phyloP scores from a whole-genome alignment of 208 protist genomes.

The Leishmania turanica region DNA sequence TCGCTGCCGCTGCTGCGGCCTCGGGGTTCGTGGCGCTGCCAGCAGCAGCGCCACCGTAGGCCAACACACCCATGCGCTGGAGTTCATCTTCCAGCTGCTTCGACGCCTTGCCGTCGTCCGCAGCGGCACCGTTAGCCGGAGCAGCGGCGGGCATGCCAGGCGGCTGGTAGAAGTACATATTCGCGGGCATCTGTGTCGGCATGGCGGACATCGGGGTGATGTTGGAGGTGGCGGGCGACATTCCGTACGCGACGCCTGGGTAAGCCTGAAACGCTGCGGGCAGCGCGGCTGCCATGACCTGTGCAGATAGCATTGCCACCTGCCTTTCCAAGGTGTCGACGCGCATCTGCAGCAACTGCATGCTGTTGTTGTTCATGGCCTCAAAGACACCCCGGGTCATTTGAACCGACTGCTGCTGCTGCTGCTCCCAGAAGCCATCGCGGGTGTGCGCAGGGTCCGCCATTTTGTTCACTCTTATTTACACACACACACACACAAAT shows the following conservation, averaged over 20 bases:
- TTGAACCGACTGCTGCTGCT: conserved; percentile 11
- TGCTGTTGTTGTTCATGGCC: conserved; percentile 27
- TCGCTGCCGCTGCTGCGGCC: conserved; percentile 13
- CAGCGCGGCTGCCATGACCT: conserved; percentile 14
- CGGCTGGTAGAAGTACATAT: conserved; percentile 28
- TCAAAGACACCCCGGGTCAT: conserved; percentile 22
- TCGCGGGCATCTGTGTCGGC: conserved; percentile 22
- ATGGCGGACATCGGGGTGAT: conserved; percentile 12
- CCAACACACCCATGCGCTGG: conserved; percentile 33
- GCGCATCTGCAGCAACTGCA: conserved; percentile 42
- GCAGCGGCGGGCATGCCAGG: conserved; percentile 9
- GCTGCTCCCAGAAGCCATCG: conserved; percentile 28
- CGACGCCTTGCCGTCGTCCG: conserved; percentile 4
- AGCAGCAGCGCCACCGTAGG: conserved; percentile 16
- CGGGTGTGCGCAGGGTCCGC: conserved; percentile 14
- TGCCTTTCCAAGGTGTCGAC: conserved; percentile 46
- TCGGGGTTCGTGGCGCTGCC: conserved; percentile 16
- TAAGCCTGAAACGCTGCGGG: conserved; percentile 20
- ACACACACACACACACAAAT: background rate
- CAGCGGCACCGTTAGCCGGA: conserved; percentile 12
- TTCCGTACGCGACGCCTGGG: conserved; percentile 25
- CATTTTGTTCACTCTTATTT: conserved; percentile 8
- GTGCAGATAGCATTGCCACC: conserved; percentile 29
- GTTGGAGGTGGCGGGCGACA: conserved; percentile 7
- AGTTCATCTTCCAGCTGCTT: conserved; percentile 47